These are phyloP conservation scores for Hapsidospora chrysogenum DNA, from an alignment of 495 filamentous ascomycete genomes.

Conservation along the genomic window DNA sequence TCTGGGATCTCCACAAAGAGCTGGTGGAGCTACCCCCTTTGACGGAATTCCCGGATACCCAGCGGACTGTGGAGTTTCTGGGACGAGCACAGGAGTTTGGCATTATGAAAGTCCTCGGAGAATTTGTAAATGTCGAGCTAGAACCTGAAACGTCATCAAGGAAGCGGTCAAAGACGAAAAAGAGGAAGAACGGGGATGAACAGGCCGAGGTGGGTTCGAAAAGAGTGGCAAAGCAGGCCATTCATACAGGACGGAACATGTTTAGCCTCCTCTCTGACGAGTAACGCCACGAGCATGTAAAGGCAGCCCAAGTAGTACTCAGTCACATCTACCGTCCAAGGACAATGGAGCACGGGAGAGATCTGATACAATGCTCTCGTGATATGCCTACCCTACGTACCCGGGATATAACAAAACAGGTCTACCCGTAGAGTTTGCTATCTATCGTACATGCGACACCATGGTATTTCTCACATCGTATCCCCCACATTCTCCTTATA, in stretches of 20 bases:
- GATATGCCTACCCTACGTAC: too few relatives aligned
- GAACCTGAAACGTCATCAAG: not conserved
- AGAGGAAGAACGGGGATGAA: not conserved
- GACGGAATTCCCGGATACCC: not conserved
- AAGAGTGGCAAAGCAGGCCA: not conserved
- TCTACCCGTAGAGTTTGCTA: too few relatives aligned
- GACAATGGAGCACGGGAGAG: too few relatives aligned
- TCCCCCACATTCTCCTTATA: too few relatives aligned
- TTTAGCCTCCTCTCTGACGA: slow-evolving; percentile 1
- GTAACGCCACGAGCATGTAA: too few relatives aligned
- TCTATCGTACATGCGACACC: too few relatives aligned
- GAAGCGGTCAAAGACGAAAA: not conserved
- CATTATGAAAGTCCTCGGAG: not conserved
- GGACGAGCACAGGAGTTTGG: not conserved
- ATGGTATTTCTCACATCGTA: not conserved
- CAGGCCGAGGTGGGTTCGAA: not conserved
- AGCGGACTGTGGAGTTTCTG: not conserved
- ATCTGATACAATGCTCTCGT: too few relatives aligned
- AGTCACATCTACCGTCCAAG: too few relatives aligned
- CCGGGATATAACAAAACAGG: too few relatives aligned
- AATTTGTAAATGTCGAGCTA: not conserved
- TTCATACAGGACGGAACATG: not conserved
- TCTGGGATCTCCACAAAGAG: not conserved
- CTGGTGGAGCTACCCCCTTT: not conserved
- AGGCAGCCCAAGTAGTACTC: not conserved